Percentiles rank a stretch among this genome's conserved stretches.
Evolutionary conservation across 2,329 filamentous ascomycete genomes (phyloP).

Genomic region (Pyrenophora graminea): DNA sequence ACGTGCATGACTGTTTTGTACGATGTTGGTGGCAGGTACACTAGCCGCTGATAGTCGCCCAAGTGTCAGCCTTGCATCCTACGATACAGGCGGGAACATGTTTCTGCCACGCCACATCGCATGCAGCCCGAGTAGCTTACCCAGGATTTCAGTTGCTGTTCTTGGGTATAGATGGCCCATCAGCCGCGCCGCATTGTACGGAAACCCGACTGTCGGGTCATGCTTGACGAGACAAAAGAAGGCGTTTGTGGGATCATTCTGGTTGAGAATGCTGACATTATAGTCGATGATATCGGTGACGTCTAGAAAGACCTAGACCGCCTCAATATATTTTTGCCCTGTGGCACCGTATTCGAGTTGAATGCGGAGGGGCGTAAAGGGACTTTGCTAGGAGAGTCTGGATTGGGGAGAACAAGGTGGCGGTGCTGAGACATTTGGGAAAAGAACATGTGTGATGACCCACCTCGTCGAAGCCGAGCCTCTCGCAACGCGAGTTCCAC

Average conservation of each 20-base stretch:
- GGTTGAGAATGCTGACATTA: conserved; percentile 74
- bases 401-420: not conserved
- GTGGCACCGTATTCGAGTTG: not conserved
- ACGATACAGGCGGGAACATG: not conserved
- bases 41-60: conserved; percentile 3
- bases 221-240: conserved; percentile 78
- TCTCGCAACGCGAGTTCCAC: conserved; percentile 79
- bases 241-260: conserved; percentile 64
- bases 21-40: conserved; percentile 4
- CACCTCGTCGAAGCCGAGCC: conserved; percentile 89
- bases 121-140: conserved; percentile 24
- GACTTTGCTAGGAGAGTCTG: not conserved
- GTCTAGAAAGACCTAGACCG: conserved; percentile 67
- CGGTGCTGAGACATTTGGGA: conserved; percentile 8
- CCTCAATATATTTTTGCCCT: conserved; percentile 3
- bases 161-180: conserved; percentile 66
- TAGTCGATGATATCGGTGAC: conserved; percentile 85
- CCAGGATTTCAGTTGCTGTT: conserved; percentile 13
- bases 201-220: conserved; percentile 80
- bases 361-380: not conserved
- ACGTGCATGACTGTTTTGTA: not conserved
- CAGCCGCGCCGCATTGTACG: conserved; percentile 71
- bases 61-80: conserved; percentile 6
- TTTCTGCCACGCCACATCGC: conserved; percentile 13
- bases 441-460: conserved; percentile 7